Conservation (phyloP, 306 rosid genomes). For the Rosa multiflora region DNA sequence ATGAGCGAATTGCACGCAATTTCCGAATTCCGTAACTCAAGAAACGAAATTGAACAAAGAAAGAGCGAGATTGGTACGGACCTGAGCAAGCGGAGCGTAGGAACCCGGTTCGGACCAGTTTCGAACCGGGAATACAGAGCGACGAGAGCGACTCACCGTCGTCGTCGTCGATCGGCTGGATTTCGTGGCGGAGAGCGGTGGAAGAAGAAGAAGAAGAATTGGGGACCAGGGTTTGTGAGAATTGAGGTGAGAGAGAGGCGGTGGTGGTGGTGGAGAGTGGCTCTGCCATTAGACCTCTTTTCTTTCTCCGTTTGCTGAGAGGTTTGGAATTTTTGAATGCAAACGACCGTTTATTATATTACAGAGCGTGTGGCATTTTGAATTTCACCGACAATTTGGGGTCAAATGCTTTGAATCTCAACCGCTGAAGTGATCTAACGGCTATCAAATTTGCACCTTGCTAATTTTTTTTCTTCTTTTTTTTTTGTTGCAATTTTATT, state of each 20-base stretch:
- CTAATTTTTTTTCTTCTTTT: too few species aligned
- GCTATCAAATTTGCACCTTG: too few species aligned
- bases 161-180: too few species aligned
- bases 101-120: constrained; percentile 25
- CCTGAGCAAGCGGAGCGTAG: constrained; percentile 13
- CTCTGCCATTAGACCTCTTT: background rate
- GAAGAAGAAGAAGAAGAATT: background rate
- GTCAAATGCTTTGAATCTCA: background rate
- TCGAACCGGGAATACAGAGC: constrained; percentile 31
- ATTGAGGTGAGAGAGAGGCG: background rate
- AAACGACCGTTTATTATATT: background rate
- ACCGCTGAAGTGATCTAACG: background rate
- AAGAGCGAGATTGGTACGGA: background rate
- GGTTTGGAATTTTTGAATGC: background rate
- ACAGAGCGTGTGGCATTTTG: background rate
- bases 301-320: background rate
- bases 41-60: background rate
- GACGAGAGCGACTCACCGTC: background rate
- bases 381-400: background rate
- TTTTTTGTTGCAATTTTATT: too few species aligned
- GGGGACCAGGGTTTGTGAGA: background rate
- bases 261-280: background rate
- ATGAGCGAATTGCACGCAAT: background rate
- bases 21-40: background rate
- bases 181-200: constrained; percentile 2